These are phyloP conservation scores for Allomyces macrogynus DNA, from an alignment of 192 early-diverging fungal species.

Conservation along the genomic window DNA sequence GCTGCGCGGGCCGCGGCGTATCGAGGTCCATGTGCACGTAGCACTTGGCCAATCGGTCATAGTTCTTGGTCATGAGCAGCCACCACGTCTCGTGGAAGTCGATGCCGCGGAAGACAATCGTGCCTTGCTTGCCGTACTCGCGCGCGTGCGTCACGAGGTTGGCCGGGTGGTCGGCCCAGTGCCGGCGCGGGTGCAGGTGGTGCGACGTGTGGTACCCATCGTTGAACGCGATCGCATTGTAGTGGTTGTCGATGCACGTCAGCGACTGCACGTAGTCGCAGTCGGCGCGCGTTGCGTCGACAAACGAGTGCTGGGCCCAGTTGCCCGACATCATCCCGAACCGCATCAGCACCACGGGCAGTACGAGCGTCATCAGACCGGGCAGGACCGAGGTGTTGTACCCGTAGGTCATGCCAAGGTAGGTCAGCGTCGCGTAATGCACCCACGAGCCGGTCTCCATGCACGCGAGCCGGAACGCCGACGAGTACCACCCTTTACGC, in stretches of 20 bases:
- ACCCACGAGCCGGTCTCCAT: slow-evolving; percentile 7
- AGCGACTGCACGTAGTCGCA: slow-evolving; percentile 14
- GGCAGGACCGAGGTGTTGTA: neutral
- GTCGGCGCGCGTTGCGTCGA: slow-evolving; percentile 12
- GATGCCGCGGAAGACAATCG: slow-evolving; percentile 10
- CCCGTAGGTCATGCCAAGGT: neutral
- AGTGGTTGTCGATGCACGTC: slow-evolving; percentile 12
- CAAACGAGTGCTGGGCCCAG: slow-evolving; percentile 23
- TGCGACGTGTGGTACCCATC: slow-evolving; percentile 27
- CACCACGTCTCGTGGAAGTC: slow-evolving; percentile 15
- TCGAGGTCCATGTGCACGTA: slow-evolving; percentile 9
- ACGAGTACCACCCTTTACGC: slow-evolving; percentile 5
- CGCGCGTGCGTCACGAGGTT: slow-evolving; percentile 7
- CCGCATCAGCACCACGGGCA: slow-evolving; percentile 14
- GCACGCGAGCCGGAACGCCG: slow-evolving; percentile 2
- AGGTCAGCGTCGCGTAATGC: neutral
- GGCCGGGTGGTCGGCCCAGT: slow-evolving; percentile 23
- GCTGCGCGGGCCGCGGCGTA: neutral
- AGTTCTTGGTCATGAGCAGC: slow-evolving; percentile 12
- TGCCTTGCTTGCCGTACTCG: slow-evolving; percentile 11
- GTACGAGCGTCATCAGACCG: slow-evolving; percentile 6
- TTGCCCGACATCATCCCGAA: slow-evolving; percentile 23
- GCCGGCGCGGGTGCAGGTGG: slow-evolving; percentile 19
- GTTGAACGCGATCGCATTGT: slow-evolving; percentile 15
- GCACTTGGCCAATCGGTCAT: slow-evolving; percentile 8